Evolutionary conservation across 2,329 filamentous ascomycete species (phyloP), one percentile per base, ranked within the genome.

Genomic region (Scolecobasidium constrictum): DNA sequence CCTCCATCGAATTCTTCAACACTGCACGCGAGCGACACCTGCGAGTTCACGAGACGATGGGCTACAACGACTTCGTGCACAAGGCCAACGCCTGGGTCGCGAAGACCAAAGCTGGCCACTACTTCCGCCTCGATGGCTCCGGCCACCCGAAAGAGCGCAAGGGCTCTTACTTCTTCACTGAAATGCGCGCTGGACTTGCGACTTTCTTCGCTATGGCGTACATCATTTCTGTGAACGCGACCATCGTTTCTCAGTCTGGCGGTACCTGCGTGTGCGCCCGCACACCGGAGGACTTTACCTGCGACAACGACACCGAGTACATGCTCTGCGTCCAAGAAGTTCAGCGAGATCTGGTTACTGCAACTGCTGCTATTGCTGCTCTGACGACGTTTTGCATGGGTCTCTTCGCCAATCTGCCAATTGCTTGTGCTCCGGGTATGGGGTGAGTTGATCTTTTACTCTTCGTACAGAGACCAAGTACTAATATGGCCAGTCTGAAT

Each of bases 381-480:
- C 64, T 94, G 37, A 76, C 82, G 3, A 81, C 78, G n/a, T 87
- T 93, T 61, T 80, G 71, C 61, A 87, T 93, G 81, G 86, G 86
- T 16, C 61, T 90, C 1, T 77, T 88, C 49, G 81, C 86, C 48
- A 93, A 93, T 51, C 68, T 90, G 66, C 59, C 86, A 2, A 78
- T 86, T 50, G 79, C 77, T 6, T 22, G 38, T 18, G 35, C 35
- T 7, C 35, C 35, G 16, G 35, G 35, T 15, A 31, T 31, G 26
- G 28, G 34, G 34, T 36, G 17, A 36, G 34, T 15, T 36, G 18
- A 7, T 31, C 26, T 15, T 31, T 7, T 11, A 15, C 13, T 9
- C 7, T 36, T 17, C 7, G 17, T 11, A 9, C 16, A 19, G 26
- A 7, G n/a, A 7, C 9, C 4, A 66, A 62, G 41, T 85, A 31